Evolutionary conservation across 2,329 filamentous ascomycete species (phyloP), one percentile per base, ranked within the genome.

Genomic region (Tetracladium maxilliforme): DNA sequence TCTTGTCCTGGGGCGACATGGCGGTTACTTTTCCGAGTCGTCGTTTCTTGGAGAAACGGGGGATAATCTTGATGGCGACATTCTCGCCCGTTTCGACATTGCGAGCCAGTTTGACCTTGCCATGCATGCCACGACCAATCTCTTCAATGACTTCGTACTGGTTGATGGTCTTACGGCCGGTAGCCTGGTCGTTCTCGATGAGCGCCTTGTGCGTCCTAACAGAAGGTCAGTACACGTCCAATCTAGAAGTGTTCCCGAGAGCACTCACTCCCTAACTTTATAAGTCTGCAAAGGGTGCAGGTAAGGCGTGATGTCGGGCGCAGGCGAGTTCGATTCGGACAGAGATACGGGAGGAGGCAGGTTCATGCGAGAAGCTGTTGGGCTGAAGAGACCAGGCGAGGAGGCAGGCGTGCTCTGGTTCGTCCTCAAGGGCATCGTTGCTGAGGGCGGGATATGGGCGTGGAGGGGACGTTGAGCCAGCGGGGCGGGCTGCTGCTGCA

Each of bases 61-160:
- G 83, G 23, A 98, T 92, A 41, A 98, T 98, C 57, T 98, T 98
- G 64, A 98, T 94, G 29, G 90, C 90, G 4, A 98, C 87, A 44
- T 77, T 76, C 26, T 81, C 74, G 32, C 67, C 66, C 2, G 70
- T 84, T 28, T 74, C 60, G 22, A 83, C 59, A 45, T 92, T 84
- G 27, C 83, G 71, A 23, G 86, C 90, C 23, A 94, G 64, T 54
- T 98, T 98, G 44, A 98, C 90, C 56, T 95, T 98, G 43, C 90
- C 90, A 47, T 98, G 90, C 41, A 93, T 82, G 25, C 90, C 90
- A 31, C 90, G 78, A 28, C 90, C 90, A 27, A 98, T 81, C 52
- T 98, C 90, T 48, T 92, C 81, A 36, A 95, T 78, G 40, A 98
- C 82, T 51, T 94, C 83, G 54, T 98, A 98, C 45, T 94, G 80